Evolutionary conservation across 345 rosid species (phyloP), one percentile per base, ranked within the genome.

Genomic region (Arabidopsis thaliana): DNA sequence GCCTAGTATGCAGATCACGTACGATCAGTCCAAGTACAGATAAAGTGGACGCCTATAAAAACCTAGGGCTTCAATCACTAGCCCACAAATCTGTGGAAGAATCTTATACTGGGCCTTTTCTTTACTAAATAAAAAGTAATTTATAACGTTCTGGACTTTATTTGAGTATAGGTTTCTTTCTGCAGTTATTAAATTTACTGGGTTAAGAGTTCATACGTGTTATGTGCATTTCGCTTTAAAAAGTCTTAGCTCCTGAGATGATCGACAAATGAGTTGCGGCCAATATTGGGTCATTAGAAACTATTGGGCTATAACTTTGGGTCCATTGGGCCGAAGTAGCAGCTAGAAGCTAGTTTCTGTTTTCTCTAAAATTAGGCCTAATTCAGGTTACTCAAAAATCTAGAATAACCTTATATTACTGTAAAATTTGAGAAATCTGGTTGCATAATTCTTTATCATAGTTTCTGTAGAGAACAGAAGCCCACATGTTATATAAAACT

Each of bases 311-410:
- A 32, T 37, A 2, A 32, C 1, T 34, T 59, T 71, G 46, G 24
- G 65, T 34, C 46, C 13, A 56, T 45, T 57, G 73, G 73, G 73
- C 73, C n/a, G 9, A 32, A 57, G 6, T 36, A 59, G 28, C 13
- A 34, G 37, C 13, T 50, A 11, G 13, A 49, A 49, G 37, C 67
- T 36, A 57, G 14, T 44, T 68, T 40, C 40, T n/a, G 9, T 51
- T 34, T 66, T 7, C 10, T 40, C 24, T 14, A 28, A 44, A 8
- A 5, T 13, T 30, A 69, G 72, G 64, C 42, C 14, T 16, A 36
- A 10, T 36, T 59, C n/a, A 53, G 59, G 59, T 28, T 13, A 25
- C 36, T 53, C 33, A 12, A 52, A 52, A 52, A 52, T 52, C 58
- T 7, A 7, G 33, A 24, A 52, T 8, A 52, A 52, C 7, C 58